Evolutionary conservation across 2,329 filamentous ascomycete genomes (phyloP).

Genomic region (Calonectria fujianensis): DNA sequence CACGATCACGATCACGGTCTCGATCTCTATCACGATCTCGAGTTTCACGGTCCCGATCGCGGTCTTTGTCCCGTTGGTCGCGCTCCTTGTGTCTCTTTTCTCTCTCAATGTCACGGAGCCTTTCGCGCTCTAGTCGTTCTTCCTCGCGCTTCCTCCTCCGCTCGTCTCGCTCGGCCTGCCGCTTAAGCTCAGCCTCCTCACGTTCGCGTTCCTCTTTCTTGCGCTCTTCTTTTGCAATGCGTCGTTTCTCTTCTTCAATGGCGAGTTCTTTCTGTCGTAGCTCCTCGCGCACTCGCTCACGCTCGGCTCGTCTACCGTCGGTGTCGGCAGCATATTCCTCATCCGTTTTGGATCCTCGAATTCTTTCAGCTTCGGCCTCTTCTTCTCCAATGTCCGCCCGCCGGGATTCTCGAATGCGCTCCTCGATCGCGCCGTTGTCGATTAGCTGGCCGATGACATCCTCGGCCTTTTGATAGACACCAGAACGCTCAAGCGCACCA

Average conservation of each 20-base stretch:
- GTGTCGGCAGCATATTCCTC: constrained; percentile 83
- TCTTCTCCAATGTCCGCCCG: constrained; percentile 81
- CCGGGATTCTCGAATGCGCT: constrained; percentile 81
- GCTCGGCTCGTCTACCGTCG: constrained; percentile 74
- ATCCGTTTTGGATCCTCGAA: constrained; percentile 82
- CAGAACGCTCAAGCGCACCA: constrained; percentile 84
- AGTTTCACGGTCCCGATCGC: constrained; percentile 56
- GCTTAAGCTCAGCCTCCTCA: constrained; percentile 70
- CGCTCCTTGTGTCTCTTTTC: constrained; percentile 64
- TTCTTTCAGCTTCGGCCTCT: constrained; percentile 78
- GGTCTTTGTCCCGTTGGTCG: constrained; percentile 62
- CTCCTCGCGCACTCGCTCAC: constrained; percentile 77
- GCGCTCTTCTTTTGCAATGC: constrained; percentile 74
- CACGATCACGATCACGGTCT: constrained; percentile 48
- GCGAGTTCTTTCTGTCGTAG: constrained; percentile 75
- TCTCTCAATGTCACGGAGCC: constrained; percentile 63
- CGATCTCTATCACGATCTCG: constrained; percentile 52
- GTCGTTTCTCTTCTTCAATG: constrained; percentile 77
- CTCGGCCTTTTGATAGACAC: constrained; percentile 84
- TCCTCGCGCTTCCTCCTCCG: constrained; percentile 71
- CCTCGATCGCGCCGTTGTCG: constrained; percentile 80
- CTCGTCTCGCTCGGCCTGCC: constrained; percentile 71
- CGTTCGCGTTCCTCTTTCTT: constrained; percentile 69
- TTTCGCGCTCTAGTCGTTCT: constrained; percentile 74
- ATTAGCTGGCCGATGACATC: constrained; percentile 81